phyloP scores from a whole-genome alignment of 2,329 filamentous ascomycete species.

The Emmonsiellopsis sp. region DNA sequence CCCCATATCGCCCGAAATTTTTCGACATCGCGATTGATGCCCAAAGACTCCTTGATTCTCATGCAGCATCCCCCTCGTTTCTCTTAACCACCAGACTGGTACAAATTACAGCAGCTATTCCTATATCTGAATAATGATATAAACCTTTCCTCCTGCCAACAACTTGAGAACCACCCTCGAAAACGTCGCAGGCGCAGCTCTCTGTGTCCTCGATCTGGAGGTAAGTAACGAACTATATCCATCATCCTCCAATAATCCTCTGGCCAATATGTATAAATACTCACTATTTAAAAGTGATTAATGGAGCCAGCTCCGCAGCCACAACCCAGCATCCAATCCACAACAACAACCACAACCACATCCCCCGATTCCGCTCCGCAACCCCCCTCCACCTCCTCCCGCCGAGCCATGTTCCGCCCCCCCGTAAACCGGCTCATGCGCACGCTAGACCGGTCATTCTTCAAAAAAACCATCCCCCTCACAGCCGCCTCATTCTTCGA shows the following conservation, averaged over 20 bases:
- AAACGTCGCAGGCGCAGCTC: too few relatives aligned
- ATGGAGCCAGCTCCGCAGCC: background rate
- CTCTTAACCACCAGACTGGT: too few relatives aligned
- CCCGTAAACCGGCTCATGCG: slow-evolving; percentile 72
- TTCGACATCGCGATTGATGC: background rate
- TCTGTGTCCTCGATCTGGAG: too few relatives aligned
- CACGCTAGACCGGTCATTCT: slow-evolving; percentile 73
- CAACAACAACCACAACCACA: slow-evolving; percentile 3
- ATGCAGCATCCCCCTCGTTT: too few relatives aligned
- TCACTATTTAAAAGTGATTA: background rate
- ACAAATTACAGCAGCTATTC: too few relatives aligned
- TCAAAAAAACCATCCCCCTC: slow-evolving; percentile 64
- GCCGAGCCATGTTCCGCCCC: slow-evolving; percentile 56
- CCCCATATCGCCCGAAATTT: background rate
- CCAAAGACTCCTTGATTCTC: too few relatives aligned
- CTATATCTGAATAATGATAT: too few relatives aligned
- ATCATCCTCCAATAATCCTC: too few relatives aligned
- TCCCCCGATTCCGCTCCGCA: slow-evolving; percentile 11
- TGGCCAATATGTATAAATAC: background rate
- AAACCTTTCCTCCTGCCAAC: too few relatives aligned
- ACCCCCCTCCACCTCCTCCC: background rate
- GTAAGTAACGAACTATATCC: too few relatives aligned
- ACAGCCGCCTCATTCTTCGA: slow-evolving; percentile 71
- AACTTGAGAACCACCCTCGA: too few relatives aligned
- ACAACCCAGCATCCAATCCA: background rate